Evolutionary conservation across 345 rosid genomes (phyloP).

Genomic region (Brassica juncea): DNA sequence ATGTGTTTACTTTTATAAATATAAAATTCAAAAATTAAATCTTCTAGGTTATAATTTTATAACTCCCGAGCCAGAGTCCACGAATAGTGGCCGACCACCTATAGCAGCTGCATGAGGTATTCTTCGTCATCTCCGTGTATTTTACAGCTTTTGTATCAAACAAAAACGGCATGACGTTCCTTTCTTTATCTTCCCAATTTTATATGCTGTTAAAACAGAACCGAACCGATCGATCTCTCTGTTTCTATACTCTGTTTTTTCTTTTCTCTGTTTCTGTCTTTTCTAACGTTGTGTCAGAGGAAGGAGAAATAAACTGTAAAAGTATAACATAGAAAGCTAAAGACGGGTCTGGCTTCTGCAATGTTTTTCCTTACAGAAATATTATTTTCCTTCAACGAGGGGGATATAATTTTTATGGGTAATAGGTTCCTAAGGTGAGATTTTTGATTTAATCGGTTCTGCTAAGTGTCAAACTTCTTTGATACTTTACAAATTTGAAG

Average conservation of each 20-base stretch:
- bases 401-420: background rate
- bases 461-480: background rate
- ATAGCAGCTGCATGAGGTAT: background rate
- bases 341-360: background rate
- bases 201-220: slow-evolving; percentile 22
- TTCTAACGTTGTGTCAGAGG: background rate
- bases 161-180: slow-evolving; percentile 31
- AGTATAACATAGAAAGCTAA: background rate
- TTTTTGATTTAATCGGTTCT: background rate
- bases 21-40: too few species aligned
- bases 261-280: background rate
- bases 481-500: background rate
- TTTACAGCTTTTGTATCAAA: slow-evolving; percentile 10
- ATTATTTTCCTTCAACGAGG: slow-evolving; percentile 16
- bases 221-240: slow-evolving; percentile 18
- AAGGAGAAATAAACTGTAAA: background rate
- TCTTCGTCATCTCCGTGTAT: slow-evolving; percentile 13
- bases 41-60: background rate
- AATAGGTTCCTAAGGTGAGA: slow-evolving; percentile 6
- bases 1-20: background rate
- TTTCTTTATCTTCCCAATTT: background rate
- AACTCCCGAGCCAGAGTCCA: background rate
- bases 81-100: slow-evolving; percentile 7
- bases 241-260: slow-evolving; percentile 26
- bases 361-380: slow-evolving; percentile 1